A percentile compares a stretch with the other conserved stretches of the same genome.
Evolutionary conservation across 1,139 yeast genomes (phyloP).

Genomic region (Martiniozyma asiatica): DNA sequence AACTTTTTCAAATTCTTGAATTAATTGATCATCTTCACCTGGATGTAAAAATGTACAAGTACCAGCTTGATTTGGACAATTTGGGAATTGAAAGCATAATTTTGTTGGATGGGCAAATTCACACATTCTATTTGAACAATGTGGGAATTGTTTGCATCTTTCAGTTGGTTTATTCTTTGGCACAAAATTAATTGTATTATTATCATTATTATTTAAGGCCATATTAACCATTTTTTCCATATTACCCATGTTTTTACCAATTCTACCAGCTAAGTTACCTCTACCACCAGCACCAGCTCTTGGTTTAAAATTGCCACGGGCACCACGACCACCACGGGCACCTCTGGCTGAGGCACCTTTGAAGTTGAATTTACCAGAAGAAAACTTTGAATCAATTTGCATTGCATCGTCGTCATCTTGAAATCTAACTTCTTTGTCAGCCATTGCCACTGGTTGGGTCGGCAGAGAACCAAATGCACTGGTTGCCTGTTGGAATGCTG

Average conservation of each 20-base stretch:
- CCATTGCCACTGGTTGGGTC: conserved; percentile 4
- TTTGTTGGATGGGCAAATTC: conserved; percentile 70
- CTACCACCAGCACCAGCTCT: no score
- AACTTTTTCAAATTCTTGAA: conserved; percentile 51
- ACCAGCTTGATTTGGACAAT: conserved; percentile 70
- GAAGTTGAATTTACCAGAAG: conserved; percentile 3
- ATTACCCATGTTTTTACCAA: conserved; percentile 5
- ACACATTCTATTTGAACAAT: conserved; percentile 59
- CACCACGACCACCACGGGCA: conserved; percentile 3
- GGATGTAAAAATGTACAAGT: conserved; percentile 79
- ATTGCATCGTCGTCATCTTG: conserved; percentile 8
- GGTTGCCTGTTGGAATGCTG: conserved; percentile 4
- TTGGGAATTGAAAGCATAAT: conserved; percentile 63
- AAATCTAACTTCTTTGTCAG: conserved; percentile 10
- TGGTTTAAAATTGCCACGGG: conserved; percentile 5
- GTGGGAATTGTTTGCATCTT: conserved; percentile 71
- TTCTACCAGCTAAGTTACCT: conserved; percentile 2
- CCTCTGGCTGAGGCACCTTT: conserved; percentile 5
- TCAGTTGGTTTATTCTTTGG: conserved; percentile 36
- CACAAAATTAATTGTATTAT: conserved; percentile 14
- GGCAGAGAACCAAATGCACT: conserved; percentile 8
- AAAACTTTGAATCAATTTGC: conserved; percentile 5
- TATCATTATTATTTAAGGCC: conserved; percentile 20
- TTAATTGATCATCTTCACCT: conserved; percentile 65
- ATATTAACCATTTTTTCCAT: conserved; percentile 23